Conservation (phyloP, 352 stramenopile species). For the Globisporangium spiculum region DNA sequence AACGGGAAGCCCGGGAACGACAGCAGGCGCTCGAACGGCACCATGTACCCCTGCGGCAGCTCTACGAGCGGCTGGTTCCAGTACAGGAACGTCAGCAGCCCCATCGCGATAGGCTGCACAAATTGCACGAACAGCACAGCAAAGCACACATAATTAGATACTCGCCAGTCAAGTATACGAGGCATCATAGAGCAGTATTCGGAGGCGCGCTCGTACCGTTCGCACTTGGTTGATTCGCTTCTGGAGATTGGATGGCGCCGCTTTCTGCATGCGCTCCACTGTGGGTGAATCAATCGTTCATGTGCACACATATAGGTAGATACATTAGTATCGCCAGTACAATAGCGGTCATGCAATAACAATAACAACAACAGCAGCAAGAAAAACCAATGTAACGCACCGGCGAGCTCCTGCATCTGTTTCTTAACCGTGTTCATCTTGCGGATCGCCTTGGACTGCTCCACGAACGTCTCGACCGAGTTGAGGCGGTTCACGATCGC, state of each 20-base stretch:
- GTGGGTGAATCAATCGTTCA: slow-evolving; percentile 2
- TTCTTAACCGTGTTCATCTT: slow-evolving; percentile 87
- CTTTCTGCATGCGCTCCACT: slow-evolving; percentile 68
- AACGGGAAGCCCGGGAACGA: slow-evolving; percentile 76
- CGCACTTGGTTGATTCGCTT: slow-evolving; percentile 73
- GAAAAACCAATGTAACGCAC: slow-evolving; percentile 24
- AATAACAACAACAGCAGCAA: background rate
- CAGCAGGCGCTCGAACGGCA: slow-evolving; percentile 74
- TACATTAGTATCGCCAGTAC: background rate
- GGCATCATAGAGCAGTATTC: background rate
- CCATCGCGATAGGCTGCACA: slow-evolving; percentile 56
- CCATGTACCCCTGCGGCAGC: slow-evolving; percentile 71
- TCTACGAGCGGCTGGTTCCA: slow-evolving; percentile 74
- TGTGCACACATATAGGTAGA: background rate
- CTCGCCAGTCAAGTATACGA: background rate
- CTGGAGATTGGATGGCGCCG: slow-evolving; percentile 63
- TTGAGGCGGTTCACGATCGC: slow-evolving; percentile 79
- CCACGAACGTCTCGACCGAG: slow-evolving; percentile 87
- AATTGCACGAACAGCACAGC: background rate
- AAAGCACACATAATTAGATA: slow-evolving; percentile 9
- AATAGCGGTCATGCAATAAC: background rate
- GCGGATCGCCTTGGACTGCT: slow-evolving; percentile 82
- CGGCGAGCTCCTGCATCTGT: slow-evolving; percentile 75
- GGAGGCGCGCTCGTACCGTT: slow-evolving; percentile 40
- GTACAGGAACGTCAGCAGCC: slow-evolving; percentile 54